phyloP scores from a whole-genome alignment of 228 moss, liverwort and hornwort species.

The Sphagnum fallax region DNA sequence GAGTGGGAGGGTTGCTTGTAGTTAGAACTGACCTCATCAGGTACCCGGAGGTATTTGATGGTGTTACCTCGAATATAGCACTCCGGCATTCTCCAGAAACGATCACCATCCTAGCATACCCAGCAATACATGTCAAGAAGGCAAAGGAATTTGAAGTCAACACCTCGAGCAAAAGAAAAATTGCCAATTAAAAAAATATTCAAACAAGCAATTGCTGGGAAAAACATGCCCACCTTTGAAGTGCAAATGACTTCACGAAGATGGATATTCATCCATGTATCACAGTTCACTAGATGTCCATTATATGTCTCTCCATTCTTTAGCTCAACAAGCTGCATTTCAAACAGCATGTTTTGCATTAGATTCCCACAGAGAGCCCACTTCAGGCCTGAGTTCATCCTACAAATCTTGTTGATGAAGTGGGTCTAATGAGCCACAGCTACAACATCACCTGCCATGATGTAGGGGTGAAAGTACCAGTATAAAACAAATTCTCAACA shows the following conservation, averaged over 20 bases:
- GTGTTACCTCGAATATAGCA: constrained; percentile 97
- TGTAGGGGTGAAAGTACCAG: too few relatives aligned
- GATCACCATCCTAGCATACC: constrained; percentile 78
- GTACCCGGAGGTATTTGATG: constrained; percentile 93
- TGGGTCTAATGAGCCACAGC: too few relatives aligned
- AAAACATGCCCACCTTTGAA: constrained; percentile 60
- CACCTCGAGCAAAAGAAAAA: background rate
- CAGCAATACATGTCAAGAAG: constrained; percentile 27
- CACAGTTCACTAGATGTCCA: constrained; percentile 94
- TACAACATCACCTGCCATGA: too few relatives aligned
- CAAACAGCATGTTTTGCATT: too few relatives aligned
- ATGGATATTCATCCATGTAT: constrained; percentile 99
- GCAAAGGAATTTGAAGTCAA: constrained; percentile 3
- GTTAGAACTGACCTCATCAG: constrained; percentile 61
- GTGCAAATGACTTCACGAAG: constrained; percentile 96
- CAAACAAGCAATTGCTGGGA: background rate
- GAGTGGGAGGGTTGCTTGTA: background rate
- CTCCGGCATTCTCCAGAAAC: constrained; percentile 98
- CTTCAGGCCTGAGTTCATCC: too few relatives aligned
- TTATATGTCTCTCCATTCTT: constrained; percentile 99
- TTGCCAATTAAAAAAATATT: background rate
- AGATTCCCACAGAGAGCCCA: too few relatives aligned
- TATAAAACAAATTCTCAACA: too few relatives aligned
- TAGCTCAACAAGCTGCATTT: constrained; percentile 79
- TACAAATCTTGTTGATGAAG: too few relatives aligned